Percentiles rank a stretch among this genome's conserved stretches.
These are phyloP conservation scores for Diphasiastrum complanatum DNA, from an alignment of 83 land plant genomes.

Conservation along the genomic window DNA sequence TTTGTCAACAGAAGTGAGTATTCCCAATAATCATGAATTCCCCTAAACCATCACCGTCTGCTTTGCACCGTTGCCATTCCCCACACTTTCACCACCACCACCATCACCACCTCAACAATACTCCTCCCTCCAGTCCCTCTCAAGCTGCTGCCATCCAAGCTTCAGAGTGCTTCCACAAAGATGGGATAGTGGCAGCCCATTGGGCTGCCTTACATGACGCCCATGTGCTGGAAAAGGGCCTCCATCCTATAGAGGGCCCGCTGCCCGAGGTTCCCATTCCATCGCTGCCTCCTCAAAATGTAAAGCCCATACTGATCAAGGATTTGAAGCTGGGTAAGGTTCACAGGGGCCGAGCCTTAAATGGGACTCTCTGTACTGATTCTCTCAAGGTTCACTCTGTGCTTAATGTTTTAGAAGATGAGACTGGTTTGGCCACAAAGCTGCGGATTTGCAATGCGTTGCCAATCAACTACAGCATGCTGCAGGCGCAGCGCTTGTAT, in stretches of 20 bases:
- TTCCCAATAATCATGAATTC: too few relatives aligned
- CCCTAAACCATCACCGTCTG: too few relatives aligned
- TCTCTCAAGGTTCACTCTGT: constrained; percentile 18
- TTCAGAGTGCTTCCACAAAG: constrained; percentile 25
- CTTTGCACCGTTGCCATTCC: too few relatives aligned
- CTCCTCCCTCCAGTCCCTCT: too few relatives aligned
- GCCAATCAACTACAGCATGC: constrained; percentile 19
- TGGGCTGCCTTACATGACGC: constrained; percentile 29
- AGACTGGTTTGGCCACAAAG: constrained; percentile 25
- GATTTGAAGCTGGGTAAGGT: constrained; percentile 37
- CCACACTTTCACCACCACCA: too few relatives aligned
- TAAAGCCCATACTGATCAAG: constrained; percentile 21
- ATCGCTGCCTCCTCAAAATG: constrained; percentile 11
- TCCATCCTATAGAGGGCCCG: constrained; percentile 6
- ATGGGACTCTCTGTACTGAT: constrained; percentile 30
- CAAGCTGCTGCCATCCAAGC: constrained; percentile 29
- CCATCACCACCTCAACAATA: too few relatives aligned
- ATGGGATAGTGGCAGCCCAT: constrained; percentile 26
- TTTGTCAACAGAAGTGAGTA: too few relatives aligned
- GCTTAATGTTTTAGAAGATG: constrained; percentile 34
- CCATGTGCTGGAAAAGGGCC: constrained; percentile 22
- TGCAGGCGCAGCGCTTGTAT: constrained; percentile 29
- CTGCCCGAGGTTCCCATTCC: constrained; percentile 10
- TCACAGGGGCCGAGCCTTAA: constrained; percentile 22
- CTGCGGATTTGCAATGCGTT: constrained; percentile 17